A percentile compares a stretch with the other conserved stretches of the same genome.
Conservation (phyloP, 106 monocot species). For the Hemerocallis citrina region DNA sequence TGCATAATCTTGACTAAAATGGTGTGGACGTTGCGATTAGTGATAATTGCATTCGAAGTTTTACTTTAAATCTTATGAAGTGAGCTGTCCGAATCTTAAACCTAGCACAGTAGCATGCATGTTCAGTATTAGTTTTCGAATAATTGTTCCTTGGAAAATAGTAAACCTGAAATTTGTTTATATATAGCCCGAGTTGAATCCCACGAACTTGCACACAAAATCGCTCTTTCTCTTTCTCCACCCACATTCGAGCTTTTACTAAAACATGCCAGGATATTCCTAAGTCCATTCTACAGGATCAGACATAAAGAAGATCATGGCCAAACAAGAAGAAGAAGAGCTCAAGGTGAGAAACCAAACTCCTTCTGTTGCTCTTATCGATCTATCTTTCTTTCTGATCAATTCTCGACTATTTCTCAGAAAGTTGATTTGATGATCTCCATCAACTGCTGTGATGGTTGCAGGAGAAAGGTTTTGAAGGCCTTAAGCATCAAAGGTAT, state of each 20-base stretch:
- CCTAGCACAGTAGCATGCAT: too few species aligned
- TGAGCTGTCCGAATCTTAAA: too few species aligned
- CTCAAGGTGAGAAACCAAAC: slow-evolving; percentile 27
- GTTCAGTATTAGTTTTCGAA: too few species aligned
- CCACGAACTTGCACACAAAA: background rate
- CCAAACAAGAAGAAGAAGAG: slow-evolving; percentile 47
- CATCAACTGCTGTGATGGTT: slow-evolving; percentile 81
- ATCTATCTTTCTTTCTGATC: background rate
- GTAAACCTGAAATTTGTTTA: slow-evolving; percentile 11
- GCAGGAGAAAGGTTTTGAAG: slow-evolving; percentile 78
- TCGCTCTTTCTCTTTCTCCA: background rate
- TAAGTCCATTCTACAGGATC: background rate
- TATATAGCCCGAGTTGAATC: slow-evolving; percentile 7
- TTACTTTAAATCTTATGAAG: too few species aligned
- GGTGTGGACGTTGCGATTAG: too few species aligned
- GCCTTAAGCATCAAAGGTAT: slow-evolving; percentile 67
- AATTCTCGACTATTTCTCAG: slow-evolving; percentile 13
- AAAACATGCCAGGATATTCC: background rate
- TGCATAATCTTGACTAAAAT: too few species aligned
- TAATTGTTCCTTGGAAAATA: too few species aligned
- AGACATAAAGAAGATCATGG: slow-evolving; percentile 19
- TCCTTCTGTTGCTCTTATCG: too few species aligned
- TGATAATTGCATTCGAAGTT: too few species aligned
- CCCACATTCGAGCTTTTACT: background rate
- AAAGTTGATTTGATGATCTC: slow-evolving; percentile 60